Percentiles rank a stretch among this genome's conserved stretches.
These are phyloP conservation scores for Inga leiocalycina DNA, from an alignment of 306 rosid species.

Conservation along the genomic window DNA sequence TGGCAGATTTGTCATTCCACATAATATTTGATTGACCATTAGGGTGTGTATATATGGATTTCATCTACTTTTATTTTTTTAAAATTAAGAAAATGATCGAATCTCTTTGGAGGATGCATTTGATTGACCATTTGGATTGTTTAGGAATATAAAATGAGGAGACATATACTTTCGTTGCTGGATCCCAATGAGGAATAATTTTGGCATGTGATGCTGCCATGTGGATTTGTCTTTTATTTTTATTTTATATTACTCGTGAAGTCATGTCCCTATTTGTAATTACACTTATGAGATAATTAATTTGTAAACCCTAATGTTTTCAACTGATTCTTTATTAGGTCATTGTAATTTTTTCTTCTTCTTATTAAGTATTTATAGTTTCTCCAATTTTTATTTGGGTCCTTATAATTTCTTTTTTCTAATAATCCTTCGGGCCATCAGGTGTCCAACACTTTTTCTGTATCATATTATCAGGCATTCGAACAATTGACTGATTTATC, in stretches of 20 bases:
- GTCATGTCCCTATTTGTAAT: neutral
- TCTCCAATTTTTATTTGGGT: no score
- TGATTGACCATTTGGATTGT: neutral
- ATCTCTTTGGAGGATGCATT: neutral
- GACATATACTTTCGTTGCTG: conserved; percentile 32
- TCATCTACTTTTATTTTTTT: neutral
- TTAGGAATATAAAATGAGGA: neutral
- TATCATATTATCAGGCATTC: no score
- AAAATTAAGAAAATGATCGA: neutral
- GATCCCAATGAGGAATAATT: conserved; percentile 33
- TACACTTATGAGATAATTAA: no score
- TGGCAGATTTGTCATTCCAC: conserved; percentile 12
- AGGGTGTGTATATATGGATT: neutral
- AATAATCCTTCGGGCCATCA: no score
- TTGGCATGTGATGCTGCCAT: conserved; percentile 48
- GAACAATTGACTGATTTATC: no score
- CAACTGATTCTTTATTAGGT: no score
- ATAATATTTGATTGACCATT: neutral
- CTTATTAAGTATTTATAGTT: no score
- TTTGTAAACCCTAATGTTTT: no score
- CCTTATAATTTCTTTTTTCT: no score
- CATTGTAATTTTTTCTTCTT: no score
- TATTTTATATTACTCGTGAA: neutral
- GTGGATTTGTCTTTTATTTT: conserved; percentile 6
- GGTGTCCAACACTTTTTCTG: no score